Percentiles rank a stretch among this genome's conserved stretches.
phyloP scores from a whole-genome alignment of 441 rosid species.

The Pelargonium australe region DNA sequence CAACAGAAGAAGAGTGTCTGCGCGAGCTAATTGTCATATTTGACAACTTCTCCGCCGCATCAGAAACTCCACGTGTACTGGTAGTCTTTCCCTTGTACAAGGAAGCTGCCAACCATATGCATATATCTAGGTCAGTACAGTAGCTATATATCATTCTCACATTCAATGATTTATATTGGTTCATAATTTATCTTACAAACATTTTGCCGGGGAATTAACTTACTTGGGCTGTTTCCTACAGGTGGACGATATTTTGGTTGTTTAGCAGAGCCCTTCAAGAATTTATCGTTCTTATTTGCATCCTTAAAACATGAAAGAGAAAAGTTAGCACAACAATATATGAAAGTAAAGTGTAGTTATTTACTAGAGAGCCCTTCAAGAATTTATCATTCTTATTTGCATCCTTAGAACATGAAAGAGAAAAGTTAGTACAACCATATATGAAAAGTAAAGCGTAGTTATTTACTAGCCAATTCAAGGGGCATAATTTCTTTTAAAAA shows the following conservation, averaged over 20 bases:
- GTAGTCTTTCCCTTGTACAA: conserved; percentile 33
- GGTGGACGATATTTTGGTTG: conserved; percentile 57
- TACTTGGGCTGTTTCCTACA: conserved; percentile 72
- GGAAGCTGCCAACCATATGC: conserved; percentile 22
- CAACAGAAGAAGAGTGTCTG: conserved; percentile 29
- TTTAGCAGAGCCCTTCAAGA: conserved; percentile 33
- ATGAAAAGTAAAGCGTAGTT: not conserved
- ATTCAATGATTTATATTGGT: not conserved
- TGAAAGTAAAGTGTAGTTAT: not conserved
- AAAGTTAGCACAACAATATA: not conserved
- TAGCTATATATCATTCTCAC: not conserved
- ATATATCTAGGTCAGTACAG: not conserved
- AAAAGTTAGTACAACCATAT: not conserved
- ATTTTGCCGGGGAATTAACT: conserved; percentile 21
- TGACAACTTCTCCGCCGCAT: conserved; percentile 44
- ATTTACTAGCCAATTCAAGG: not conserved
- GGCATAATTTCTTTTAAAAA: not conserved
- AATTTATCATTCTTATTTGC: conserved; percentile 40
- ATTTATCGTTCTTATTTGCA: conserved; percentile 41
- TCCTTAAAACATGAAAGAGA: conserved; percentile 30
- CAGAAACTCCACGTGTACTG: conserved; percentile 34
- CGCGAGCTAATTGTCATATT: conserved; percentile 43
- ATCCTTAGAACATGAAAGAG: conserved; percentile 32
- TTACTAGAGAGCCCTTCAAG: conserved; percentile 20
- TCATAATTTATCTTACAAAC: not conserved